Percentiles rank a stretch among this genome's conserved stretches.
These are phyloP conservation scores for Fusarium pilosicola DNA, from an alignment of 2,329 filamentous ascomycete genomes.

Conservation along the genomic window DNA sequence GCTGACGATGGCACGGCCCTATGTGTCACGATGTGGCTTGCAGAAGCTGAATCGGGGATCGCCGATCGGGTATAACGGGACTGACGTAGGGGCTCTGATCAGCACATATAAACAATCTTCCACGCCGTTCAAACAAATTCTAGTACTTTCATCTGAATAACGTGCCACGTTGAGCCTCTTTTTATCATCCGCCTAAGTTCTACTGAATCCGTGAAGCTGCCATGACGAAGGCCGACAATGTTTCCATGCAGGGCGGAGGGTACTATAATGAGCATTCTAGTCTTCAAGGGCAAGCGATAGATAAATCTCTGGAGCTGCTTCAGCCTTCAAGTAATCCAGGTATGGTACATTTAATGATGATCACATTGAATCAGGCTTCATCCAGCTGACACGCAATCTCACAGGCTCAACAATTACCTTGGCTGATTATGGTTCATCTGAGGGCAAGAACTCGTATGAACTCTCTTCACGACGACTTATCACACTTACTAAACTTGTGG, in stretches of 20 bases:
- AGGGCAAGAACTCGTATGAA: background rate
- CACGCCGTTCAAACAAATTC: fast-evolving
- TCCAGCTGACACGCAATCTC: background rate
- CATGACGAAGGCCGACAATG: background rate
- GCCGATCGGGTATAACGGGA: background rate
- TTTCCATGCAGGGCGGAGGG: background rate
- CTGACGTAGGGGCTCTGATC: background rate
- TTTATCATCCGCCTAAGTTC: fast-evolving
- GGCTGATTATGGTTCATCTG: background rate
- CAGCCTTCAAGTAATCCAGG: fast-evolving
- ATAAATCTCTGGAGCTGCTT: background rate
- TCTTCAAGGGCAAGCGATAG: background rate
- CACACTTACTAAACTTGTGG: fast-evolving
- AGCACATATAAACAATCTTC: background rate
- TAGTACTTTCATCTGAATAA: fast-evolving
- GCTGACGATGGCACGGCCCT: background rate
- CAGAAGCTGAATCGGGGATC: background rate
- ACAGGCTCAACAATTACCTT: background rate
- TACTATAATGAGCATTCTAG: background rate
- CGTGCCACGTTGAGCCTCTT: fast-evolving
- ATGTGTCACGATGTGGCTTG: background rate
- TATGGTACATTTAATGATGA: fast-evolving
- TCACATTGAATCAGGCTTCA: fast-evolving
- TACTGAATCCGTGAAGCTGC: fast-evolving
- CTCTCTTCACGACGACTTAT: fast-evolving